These are phyloP conservation scores for Fraxinus americana DNA, from an alignment of 257 asterid species.

Conservation along the genomic window DNA sequence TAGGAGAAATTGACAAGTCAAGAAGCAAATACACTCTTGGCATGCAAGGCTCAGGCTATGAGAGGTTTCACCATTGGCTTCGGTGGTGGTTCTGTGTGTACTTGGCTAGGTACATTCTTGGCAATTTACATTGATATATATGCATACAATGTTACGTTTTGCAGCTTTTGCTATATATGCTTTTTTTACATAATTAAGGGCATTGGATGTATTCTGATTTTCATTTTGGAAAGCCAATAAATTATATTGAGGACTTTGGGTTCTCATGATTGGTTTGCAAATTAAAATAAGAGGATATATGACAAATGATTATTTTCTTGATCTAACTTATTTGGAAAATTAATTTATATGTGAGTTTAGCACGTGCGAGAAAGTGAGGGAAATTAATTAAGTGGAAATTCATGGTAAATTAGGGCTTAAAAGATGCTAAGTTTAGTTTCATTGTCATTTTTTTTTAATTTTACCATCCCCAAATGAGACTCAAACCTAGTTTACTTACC, in stretches of 20 bases:
- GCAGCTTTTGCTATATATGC: background rate
- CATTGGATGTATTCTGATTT: background rate
- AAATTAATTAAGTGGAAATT: background rate
- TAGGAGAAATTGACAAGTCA: constrained; percentile 52
- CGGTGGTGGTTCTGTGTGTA: constrained; percentile 36
- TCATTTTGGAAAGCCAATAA: background rate
- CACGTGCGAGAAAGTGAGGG: background rate
- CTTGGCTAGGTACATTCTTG: constrained; percentile 61
- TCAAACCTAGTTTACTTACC: background rate
- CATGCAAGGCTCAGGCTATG: constrained; percentile 39
- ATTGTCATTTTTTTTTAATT: too few species aligned
- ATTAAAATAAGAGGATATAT: background rate
- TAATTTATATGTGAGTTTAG: background rate
- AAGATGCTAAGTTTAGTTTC: too few species aligned
- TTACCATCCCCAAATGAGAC: background rate
- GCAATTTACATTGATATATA: background rate
- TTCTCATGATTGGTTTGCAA: background rate
- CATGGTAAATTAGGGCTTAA: background rate
- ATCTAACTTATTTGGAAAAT: background rate
- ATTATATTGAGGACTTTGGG: background rate
- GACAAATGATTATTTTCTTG: background rate
- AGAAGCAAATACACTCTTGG: constrained; percentile 49
- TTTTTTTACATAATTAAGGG: background rate
- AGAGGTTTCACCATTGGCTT: constrained; percentile 43
- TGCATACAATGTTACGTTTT: background rate